A percentile compares a stretch with the other conserved stretches of the same genome.
These are phyloP conservation scores for Clonostachys rhizophaga DNA, from an alignment of 2,329 filamentous ascomycete genomes.

Conservation along the genomic window DNA sequence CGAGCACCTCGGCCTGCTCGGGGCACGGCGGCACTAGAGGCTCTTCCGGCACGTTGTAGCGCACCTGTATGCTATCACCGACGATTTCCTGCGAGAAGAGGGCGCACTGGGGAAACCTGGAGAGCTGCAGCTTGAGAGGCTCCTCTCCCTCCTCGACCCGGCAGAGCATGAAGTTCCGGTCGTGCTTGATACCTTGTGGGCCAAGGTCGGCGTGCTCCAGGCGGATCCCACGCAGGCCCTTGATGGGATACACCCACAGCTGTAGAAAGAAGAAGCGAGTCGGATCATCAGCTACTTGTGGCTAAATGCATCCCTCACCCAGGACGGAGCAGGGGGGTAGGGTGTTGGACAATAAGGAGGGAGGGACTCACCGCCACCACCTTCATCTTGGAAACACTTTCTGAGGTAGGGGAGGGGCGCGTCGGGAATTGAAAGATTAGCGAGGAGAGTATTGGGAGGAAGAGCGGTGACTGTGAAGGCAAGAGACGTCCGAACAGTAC, in stretches of 20 bases:
- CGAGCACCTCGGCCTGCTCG: slow-evolving; percentile 32
- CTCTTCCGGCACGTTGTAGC: slow-evolving; percentile 30
- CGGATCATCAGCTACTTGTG: neutral
- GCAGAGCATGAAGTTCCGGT: slow-evolving; percentile 68
- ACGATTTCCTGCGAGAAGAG: slow-evolving; percentile 59
- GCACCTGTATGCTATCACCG: slow-evolving; percentile 28
- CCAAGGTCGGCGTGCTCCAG: slow-evolving; percentile 49
- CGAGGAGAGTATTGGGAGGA: too few species aligned
- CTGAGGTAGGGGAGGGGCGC: neutral
- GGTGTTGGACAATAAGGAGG: neutral
- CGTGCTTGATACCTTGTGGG: slow-evolving; percentile 58
- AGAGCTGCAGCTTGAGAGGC: slow-evolving; percentile 56
- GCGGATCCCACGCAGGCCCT: slow-evolving; percentile 60
- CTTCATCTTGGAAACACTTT: slow-evolving; percentile 14
- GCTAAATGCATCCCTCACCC: neutral
- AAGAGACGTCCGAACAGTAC: too few species aligned
- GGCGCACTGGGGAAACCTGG: slow-evolving; percentile 51
- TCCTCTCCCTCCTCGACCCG: slow-evolving; percentile 36
- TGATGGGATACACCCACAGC: slow-evolving; percentile 71
- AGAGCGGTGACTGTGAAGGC: too few species aligned
- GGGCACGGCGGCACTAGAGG: slow-evolving; percentile 29
- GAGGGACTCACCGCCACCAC: slow-evolving; percentile 8
- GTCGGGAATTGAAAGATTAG: too few species aligned
- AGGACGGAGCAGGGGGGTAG: neutral
- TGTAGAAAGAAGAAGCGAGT: slow-evolving; percentile 6